Base-by-base conservation (phyloP, 176 grass and related monocot genomes). In the Avena insularis region DNA sequence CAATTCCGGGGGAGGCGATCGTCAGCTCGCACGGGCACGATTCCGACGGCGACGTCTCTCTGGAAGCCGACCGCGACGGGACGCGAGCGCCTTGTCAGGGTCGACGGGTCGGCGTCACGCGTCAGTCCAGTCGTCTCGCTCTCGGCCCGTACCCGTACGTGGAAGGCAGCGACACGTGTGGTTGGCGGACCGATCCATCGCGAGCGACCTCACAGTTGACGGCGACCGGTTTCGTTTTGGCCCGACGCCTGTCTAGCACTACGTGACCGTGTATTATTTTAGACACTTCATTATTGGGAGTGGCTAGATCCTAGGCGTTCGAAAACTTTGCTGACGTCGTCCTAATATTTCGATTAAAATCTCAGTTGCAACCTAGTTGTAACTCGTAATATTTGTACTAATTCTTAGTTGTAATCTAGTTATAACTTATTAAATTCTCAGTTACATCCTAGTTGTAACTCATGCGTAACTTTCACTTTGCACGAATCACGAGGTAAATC, bases 61-160 rank as follows among this genome's bases (percentile, higher is more conserved):
- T 66, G 84, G 55, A 83, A 78, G 72, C 82, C 46, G 84, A 90
- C 79, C 17, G 79, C 84, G 89, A 83, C 84, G 54, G 20, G 79
- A 53, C 53, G 60, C 29, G 60, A 6, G 57, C 40, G 79, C 51
- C 79, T 11, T 54, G 74, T 55, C 80, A 79, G 12, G 53, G 17
- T 61, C 12, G 31, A 55, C 53, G n/a, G 59, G 59, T 38, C 68
- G 12, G 1, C 50, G 50, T 77, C 83, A 71, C 6, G 61, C 61
- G 63, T 66, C 63, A 16, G 12, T 15, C 13, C 27, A 5, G 27
- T 66, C 63, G 63, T 16, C 63, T 33, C 63, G 63, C 63, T 33
- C 63, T 66, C 25, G 6, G 63, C 63, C 63, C 27, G 63, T 33
- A 35, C 29, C 14, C 13, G 64, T 67, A 67, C 29, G 64, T 67